phyloP scores from a whole-genome alignment of 805 yeast species.

The Candida nonsorbophila region DNA sequence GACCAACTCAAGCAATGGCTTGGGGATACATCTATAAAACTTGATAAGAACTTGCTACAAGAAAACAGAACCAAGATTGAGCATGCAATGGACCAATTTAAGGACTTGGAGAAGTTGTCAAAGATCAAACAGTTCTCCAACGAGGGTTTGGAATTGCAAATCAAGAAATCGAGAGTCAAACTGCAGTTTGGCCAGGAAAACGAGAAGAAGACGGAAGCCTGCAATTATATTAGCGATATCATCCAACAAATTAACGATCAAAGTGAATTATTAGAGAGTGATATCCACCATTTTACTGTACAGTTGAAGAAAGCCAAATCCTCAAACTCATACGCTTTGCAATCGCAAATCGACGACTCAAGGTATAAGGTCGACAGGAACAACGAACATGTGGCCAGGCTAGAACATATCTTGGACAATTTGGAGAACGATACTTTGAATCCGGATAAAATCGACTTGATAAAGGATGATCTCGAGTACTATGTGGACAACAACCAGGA shows the following conservation, averaged over 20 bases:
- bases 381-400: slow-evolving; percentile 67
- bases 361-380: slow-evolving; percentile 67
- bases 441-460: slow-evolving; percentile 67
- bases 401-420: slow-evolving; percentile 73
- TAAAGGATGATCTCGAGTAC: slow-evolving; percentile 86
- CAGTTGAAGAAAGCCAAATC: slow-evolving; percentile 46
- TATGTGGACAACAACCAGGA: slow-evolving; percentile 93
- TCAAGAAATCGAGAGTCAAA: slow-evolving; percentile 14
- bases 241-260: slow-evolving; percentile 81
- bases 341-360: slow-evolving; percentile 55
- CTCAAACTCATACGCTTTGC: slow-evolving; percentile 38
- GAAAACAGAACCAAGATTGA: slow-evolving; percentile 71
- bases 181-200: slow-evolving; percentile 57
- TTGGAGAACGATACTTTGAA: slow-evolving; percentile 78
- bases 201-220: slow-evolving; percentile 68
- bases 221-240: slow-evolving; percentile 61
- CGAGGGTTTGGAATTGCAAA: slow-evolving; percentile 79
- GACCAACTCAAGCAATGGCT: slow-evolving; percentile 96
- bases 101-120: slow-evolving; percentile 87
- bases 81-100: slow-evolving; percentile 94
- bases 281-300: slow-evolving; percentile 32
- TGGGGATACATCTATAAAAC: slow-evolving; percentile 85
- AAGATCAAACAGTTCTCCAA: slow-evolving; percentile 92
- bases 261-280: slow-evolving; percentile 71
- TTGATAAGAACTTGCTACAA: slow-evolving; percentile 38